Percentiles rank a stretch among this genome's conserved stretches.
Conservation (phyloP, 2,329 filamentous ascomycete genomes). For the Ciborinia camelliae region DNA sequence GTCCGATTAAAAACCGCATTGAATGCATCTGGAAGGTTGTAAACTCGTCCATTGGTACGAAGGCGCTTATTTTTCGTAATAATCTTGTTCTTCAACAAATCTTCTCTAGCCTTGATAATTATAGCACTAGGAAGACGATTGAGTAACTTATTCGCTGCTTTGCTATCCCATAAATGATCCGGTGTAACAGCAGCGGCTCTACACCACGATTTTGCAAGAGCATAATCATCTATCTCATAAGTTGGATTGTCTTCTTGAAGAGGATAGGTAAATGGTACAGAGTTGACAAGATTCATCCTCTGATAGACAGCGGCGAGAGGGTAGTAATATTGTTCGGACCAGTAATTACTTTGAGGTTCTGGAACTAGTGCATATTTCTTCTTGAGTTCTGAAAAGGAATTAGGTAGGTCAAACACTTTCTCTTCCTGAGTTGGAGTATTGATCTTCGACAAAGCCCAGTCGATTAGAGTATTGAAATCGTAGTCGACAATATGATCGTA, state of each 20-base stretch:
- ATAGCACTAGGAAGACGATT: conserved; percentile 19
- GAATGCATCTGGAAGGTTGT: conserved; percentile 34
- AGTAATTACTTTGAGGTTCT: conserved; percentile 24
- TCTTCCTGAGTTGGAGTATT: conserved; percentile 43
- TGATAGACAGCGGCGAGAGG: conserved; percentile 46
- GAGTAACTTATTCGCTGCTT: conserved; percentile 50
- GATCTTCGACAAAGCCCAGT: conserved; percentile 55
- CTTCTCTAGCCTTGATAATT: conserved; percentile 27
- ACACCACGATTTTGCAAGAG: conserved; percentile 56
- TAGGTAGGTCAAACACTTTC: conserved; percentile 47
- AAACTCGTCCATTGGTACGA: conserved; percentile 57
- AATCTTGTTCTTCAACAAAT: conserved; percentile 30
- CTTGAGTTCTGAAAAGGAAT: conserved; percentile 45
- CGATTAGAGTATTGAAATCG: conserved; percentile 64
- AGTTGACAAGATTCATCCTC: conserved; percentile 38
- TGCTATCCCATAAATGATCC: conserved; percentile 47
- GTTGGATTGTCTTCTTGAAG: conserved; percentile 23
- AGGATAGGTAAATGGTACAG: conserved; percentile 45
- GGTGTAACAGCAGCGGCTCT: conserved; percentile 56
- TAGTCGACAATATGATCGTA: conserved; percentile 61
- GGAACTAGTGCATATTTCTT: conserved; percentile 38
- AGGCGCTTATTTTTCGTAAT: conserved; percentile 59
- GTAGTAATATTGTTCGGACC: conserved; percentile 44
- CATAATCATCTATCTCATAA: conserved; percentile 35
- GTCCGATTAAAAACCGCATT: conserved; percentile 48